Percentiles rank a stretch among this genome's conserved stretches.
Evolutionary conservation across 441 rosid species (phyloP).

Genomic region (Gossypium aridum): DNA sequence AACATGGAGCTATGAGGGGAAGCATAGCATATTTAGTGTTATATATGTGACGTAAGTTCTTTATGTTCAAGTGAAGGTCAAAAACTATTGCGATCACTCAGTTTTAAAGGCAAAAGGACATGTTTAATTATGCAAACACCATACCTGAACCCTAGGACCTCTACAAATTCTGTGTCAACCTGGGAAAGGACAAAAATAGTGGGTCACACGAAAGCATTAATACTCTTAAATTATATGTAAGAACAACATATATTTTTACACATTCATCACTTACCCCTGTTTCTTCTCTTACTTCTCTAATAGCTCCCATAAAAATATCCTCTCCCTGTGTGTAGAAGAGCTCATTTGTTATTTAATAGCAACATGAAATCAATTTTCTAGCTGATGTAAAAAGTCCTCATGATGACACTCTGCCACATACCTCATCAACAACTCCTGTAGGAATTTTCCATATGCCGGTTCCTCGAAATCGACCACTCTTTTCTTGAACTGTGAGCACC

Average conservation of each 20-base stretch:
- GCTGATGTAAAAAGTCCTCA: not conserved
- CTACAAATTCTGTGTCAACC: conserved; percentile 67
- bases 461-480: conserved; percentile 47
- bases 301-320: conserved; percentile 59
- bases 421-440: conserved; percentile 89
- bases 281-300: conserved; percentile 86
- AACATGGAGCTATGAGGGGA: not conserved
- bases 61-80: not conserved
- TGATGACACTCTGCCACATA: conserved; percentile 12
- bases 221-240: not conserved
- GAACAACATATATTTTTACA: not conserved
- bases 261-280: conserved; percentile 56
- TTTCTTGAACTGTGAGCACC: conserved; percentile 84
- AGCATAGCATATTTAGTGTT: not conserved
- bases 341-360: conserved; percentile 3
- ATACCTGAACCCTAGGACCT: conserved; percentile 77
- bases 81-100: not conserved
- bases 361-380: not conserved
- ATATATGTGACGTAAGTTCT: not conserved
- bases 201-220: conserved; percentile 7
- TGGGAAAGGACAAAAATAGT: conserved; percentile 27
- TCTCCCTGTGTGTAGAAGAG: conserved; percentile 48
- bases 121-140: not conserved
- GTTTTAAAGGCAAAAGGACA: not conserved
- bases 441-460: conserved; percentile 86